phyloP scores from a whole-genome alignment of 805 yeast species.

The Metschnikowia lachancei region DNA sequence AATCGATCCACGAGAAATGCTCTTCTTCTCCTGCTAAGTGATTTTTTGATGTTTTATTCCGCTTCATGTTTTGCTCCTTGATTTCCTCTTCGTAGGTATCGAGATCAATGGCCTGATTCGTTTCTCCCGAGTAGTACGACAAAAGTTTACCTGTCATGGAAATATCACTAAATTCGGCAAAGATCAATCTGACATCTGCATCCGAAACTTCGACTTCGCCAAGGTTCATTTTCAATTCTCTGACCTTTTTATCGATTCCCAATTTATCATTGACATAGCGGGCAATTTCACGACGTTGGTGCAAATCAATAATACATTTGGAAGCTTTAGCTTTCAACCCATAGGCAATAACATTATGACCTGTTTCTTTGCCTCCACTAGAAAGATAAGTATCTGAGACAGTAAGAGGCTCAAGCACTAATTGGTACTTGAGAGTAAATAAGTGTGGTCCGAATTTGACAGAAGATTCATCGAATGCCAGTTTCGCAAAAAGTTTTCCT shows the following conservation, averaged over 20 bases:
- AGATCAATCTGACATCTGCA: constrained; percentile 66
- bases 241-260: constrained; percentile 33
- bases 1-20: constrained; percentile 63
- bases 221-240: constrained; percentile 57
- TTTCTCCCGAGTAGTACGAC: constrained; percentile 18
- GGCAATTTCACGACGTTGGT: constrained; percentile 37
- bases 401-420: constrained; percentile 39
- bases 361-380: constrained; percentile 21
- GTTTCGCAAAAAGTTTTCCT: constrained; percentile 31
- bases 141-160: constrained; percentile 32
- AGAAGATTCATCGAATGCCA: constrained; percentile 22
- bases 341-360: constrained; percentile 32
- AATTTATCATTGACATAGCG: constrained; percentile 39
- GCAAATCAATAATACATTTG: constrained; percentile 37
- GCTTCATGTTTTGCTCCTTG: constrained; percentile 2
- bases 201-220: constrained; percentile 69
- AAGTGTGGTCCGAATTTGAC: constrained; percentile 40
- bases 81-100: constrained; percentile 14
- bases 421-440: constrained; percentile 41
- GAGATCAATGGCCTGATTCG: constrained; percentile 9
- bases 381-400: constrained; percentile 39
- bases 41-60: constrained; percentile 1
- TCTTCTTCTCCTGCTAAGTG: constrained; percentile 21
- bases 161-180: constrained; percentile 60
- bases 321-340: constrained; percentile 39